Evolutionary conservation across 352 stramenopile species (phyloP), one percentile per base, ranked within the genome.

Genomic region (Globisporangium ultimum): DNA sequence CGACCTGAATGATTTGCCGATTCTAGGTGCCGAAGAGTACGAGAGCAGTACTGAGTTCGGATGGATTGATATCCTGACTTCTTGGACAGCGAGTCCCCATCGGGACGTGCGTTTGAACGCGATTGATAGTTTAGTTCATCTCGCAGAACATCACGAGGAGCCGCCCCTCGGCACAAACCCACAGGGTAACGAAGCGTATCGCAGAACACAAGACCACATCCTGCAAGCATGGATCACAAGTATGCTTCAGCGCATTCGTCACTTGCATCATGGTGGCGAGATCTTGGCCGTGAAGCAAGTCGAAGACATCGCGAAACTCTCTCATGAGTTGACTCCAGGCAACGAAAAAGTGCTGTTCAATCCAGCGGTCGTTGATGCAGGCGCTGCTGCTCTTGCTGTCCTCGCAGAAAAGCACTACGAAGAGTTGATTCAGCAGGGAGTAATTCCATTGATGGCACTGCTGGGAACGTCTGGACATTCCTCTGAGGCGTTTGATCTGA

Each of bases 21-120:
- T 93, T 3, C 57, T 88, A 13, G 84, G 80, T 10, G 84, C 80
- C 34, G 84, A 88, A 48, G 86, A 95, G 41, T 90, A 88, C 60
- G 84, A 95, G 43, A 65, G 76, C 20, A 84, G 56, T 42, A 90
- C 77, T 12, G 74, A 93, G 58, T 80, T 89, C 47, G 86, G 86
- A 0, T 95, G 86, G 86, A 73, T 89, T 24, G 86, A 95, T 50
- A 90, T 95, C 24, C 52, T 93, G 28, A 92, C 83, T 1, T 55
- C 74, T 36, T 95, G 86, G 86, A 84, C 72, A 13, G 67, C 70
- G n/a, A 91, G 74, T 38, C 48, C 70, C 20, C 62, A 86, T 20
- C 68, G 68, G 6, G 64, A 80, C 46, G 76, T 93, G 17, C 74
- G 86, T 5, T 47, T 70, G 21, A 88, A 90, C 50, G 82, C 78